phyloP scores from a whole-genome alignment of 306 rosid genomes.

The Quercus glauca region DNA sequence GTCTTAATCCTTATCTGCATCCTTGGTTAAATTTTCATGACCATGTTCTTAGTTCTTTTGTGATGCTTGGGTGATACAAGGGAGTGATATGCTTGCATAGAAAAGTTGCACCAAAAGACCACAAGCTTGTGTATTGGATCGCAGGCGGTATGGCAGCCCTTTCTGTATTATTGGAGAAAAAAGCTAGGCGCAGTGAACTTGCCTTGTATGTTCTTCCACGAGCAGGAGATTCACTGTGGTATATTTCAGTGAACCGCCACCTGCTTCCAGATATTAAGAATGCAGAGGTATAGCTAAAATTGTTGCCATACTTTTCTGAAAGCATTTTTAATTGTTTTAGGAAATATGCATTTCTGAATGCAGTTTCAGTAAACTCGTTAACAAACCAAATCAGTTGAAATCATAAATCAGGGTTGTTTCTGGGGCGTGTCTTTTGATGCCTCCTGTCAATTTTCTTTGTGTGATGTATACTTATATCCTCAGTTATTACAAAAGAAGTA shows the following conservation, averaged over 20 bases:
- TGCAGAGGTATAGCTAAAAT: constrained; percentile 66
- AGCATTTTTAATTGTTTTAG: not conserved
- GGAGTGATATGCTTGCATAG: constrained; percentile 85
- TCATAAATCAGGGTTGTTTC: not conserved
- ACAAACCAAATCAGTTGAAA: constrained; percentile 6
- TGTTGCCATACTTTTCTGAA: constrained; percentile 4
- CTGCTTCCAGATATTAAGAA: constrained; percentile 77
- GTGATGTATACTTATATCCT: not conserved
- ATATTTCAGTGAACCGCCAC: constrained; percentile 86
- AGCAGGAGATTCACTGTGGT: constrained; percentile 91
- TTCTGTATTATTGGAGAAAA: constrained; percentile 87
- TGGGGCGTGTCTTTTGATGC: constrained; percentile 6
- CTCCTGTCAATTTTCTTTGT: not conserved
- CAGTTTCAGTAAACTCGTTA: not conserved
- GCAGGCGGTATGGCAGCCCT: constrained; percentile 87
- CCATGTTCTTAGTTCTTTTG: constrained; percentile 21
- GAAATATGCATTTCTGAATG: not conserved
- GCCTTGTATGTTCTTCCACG: constrained; percentile 97
- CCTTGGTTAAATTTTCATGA: constrained; percentile 15
- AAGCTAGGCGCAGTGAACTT: constrained; percentile 88
- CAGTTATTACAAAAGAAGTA: not conserved
- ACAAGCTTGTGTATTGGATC: constrained; percentile 89
- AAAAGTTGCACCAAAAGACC: constrained; percentile 78
- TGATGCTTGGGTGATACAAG: constrained; percentile 42
- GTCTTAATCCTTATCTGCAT: constrained; percentile 9